phyloP scores from a whole-genome alignment of 1,284 basidiomycete genomes.

The Moesziomyces parantarcticus region DNA sequence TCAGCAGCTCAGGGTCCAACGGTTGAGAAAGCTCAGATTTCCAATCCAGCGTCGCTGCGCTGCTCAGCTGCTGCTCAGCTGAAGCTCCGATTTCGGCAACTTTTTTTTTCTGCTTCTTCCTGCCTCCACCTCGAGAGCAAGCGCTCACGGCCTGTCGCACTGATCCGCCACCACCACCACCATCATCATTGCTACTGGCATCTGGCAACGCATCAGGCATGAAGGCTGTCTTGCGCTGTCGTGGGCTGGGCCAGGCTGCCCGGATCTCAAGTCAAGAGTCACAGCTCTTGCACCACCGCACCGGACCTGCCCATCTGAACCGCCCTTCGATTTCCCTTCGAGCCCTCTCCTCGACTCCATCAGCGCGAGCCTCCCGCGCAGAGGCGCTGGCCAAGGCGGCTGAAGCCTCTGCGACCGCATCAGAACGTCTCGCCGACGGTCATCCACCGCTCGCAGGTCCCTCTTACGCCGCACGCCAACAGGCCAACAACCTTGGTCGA shows the following conservation, averaged over 20 bases:
- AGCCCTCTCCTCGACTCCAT: slow-evolving; percentile 1
- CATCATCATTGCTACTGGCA: not conserved
- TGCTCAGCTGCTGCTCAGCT: not conserved
- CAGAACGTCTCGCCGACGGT: slow-evolving; percentile 23
- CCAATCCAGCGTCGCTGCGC: slow-evolving; percentile 4
- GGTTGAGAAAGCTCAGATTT: not conserved
- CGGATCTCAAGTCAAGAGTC: too few relatives aligned
- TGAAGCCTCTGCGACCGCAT: slow-evolving; percentile 31
- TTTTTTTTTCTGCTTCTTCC: slow-evolving; percentile 6
- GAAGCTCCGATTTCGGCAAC: not conserved
- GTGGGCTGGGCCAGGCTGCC: not conserved
- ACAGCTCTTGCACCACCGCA: too few relatives aligned
- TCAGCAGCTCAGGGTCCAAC: slow-evolving; percentile 2
- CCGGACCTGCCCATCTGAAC: not conserved
- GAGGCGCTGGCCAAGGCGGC: slow-evolving; percentile 42
- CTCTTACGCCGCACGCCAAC: slow-evolving; percentile 17
- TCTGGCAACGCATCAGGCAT: too few relatives aligned
- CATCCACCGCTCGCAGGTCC: slow-evolving; percentile 19
- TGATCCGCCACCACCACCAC: slow-evolving; percentile 5
- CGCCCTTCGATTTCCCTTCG: slow-evolving; percentile 7
- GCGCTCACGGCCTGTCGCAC: too few relatives aligned
- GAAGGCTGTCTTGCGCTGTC: slow-evolving; percentile 19
- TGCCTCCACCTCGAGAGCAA: slow-evolving; percentile 12
- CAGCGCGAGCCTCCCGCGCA: slow-evolving; percentile 29
- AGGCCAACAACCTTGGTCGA: slow-evolving; percentile 11